Base-by-base conservation (phyloP, 371 early-diverging fungal genomes). In the Apophysomyces sp. region DNA sequence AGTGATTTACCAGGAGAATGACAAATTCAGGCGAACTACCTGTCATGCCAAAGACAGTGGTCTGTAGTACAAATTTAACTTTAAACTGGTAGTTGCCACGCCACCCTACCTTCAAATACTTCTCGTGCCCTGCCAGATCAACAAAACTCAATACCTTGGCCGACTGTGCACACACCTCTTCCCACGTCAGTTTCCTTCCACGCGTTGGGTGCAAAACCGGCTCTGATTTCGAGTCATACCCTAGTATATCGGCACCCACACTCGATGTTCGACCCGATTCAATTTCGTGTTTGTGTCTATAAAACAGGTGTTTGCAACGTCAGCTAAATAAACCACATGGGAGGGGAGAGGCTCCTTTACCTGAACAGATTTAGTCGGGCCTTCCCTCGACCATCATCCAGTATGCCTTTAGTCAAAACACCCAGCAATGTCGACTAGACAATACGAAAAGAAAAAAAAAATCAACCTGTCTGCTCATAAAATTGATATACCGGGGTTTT, bases 311-410 rank as follows among this genome's bases (percentile, higher is more conserved):
- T n/a, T n/a, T n/a, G n/a, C n/a, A n/a, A n/a, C n/a, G n/a, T n/a
- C n/a, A n/a, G n/a, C n/a, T n/a, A n/a, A 36, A 60, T 28, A 12
- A 34, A 37, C 16, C 13, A 58, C 2, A 51, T 11, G 37, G 13
- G 44, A 12, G 41, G 40, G 15, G 21, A 55, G 0, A 18, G 21
- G 2, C 21, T 21, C 21, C 0, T 62, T 37, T 69, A 81, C 81
- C 86, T 73, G 69, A 96, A 95, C 27, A 97, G 77, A 57, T 92
- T 92, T 28, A 93, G 82, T 24, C 97, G 89, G 4, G 95, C 95
- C 58, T 89, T 92, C 39, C 97, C 97, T 39, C 97, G 86, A 16
- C 97, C 97, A 74, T 97, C 96, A 74, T 97, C 97, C 52, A 95
- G 79, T 1, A 86, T 83, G 37, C 93, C 91, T 66, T 92, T 93